Conservation (phyloP, 192 early-diverging fungal species). For the Geosiphon pyriformis region DNA sequence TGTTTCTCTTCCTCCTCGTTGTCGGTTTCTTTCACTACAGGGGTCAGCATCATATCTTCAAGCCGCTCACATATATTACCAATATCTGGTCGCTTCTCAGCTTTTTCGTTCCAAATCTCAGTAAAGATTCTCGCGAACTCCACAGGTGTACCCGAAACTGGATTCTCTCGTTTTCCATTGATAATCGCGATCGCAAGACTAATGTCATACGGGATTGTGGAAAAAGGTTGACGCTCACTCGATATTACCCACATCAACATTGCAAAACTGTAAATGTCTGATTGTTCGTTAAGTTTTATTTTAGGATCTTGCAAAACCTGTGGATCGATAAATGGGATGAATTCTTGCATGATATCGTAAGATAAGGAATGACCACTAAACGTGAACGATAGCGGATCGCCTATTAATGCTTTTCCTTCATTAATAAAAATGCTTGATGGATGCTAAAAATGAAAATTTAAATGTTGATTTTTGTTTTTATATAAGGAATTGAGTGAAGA, state of each 20-base stretch:
- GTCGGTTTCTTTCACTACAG: too few relatives aligned
- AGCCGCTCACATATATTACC: not conserved
- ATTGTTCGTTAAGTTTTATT: not conserved
- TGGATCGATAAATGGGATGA: conserved; percentile 16
- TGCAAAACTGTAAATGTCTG: conserved; percentile 35
- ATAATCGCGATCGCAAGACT: conserved; percentile 29
- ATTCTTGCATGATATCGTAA: not conserved
- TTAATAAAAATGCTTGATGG: conserved; percentile 8
- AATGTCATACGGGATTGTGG: conserved; percentile 26
- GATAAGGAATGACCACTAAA: not conserved
- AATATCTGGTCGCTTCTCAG: not conserved
- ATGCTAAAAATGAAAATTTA: not conserved
- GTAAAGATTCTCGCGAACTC: conserved; percentile 29
- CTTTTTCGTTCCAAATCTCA: not conserved
- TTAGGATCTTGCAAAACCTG: not conserved
- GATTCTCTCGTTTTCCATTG: conserved; percentile 34
- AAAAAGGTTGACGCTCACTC: conserved; percentile 28
- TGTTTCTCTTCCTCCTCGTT: too few relatives aligned
- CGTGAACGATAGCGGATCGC: not conserved
- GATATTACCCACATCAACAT: conserved; percentile 38
- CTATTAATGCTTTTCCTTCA: conserved; percentile 2
- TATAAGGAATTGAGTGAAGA: not conserved
- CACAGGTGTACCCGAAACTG: conserved; percentile 29
- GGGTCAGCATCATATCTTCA: not conserved
- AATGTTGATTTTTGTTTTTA: not conserved